phyloP scores from a whole-genome alignment of 2,329 filamentous ascomycete genomes.

The Fusarium xyrophilum region DNA sequence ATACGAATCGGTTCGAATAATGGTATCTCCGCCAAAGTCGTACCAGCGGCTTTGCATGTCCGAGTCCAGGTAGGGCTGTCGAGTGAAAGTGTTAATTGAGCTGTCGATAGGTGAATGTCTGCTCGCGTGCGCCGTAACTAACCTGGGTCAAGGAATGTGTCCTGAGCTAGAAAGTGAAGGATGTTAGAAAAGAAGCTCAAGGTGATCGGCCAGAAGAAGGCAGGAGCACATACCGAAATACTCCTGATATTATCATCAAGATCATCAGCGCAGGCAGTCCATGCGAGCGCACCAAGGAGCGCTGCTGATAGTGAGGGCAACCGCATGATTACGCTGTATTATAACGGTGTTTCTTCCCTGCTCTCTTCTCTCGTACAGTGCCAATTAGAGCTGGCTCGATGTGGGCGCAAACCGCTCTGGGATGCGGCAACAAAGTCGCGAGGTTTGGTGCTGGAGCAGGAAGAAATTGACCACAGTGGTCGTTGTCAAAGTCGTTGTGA shows the following conservation, averaged over 20 bases:
- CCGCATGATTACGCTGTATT: conserved; percentile 52
- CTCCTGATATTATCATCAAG: conserved; percentile 59
- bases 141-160: conserved; percentile 86
- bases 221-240: conserved; percentile 54
- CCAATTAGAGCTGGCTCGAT: conserved; percentile 33
- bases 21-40: conserved; percentile 95
- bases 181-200: conserved; percentile 30
- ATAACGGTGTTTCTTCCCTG: conserved; percentile 3
- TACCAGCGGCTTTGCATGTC: conserved; percentile 99
- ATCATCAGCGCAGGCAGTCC: conserved; percentile 57
- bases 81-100: conserved; percentile 35
- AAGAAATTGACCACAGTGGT: conserved; percentile 32
- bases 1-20: conserved; percentile 76
- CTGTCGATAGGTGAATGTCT: conserved; percentile 13
- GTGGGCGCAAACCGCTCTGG: conserved; percentile 32
- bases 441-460: neutral
- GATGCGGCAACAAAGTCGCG: conserved; percentile 25
- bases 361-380: conserved; percentile 20
- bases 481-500: conserved; percentile 32
- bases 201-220: neutral
- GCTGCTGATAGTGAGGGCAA: conserved; percentile 55
- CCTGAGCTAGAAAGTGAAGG: conserved; percentile 66
- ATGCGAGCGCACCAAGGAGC: conserved; percentile 59
- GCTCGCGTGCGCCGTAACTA: conserved; percentile 50
- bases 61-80: conserved; percentile 92